Evolutionary conservation across 2,329 filamentous ascomycete genomes (phyloP), one percentile per base, ranked within the genome.

Genomic region (Lizonia empirigonia): DNA sequence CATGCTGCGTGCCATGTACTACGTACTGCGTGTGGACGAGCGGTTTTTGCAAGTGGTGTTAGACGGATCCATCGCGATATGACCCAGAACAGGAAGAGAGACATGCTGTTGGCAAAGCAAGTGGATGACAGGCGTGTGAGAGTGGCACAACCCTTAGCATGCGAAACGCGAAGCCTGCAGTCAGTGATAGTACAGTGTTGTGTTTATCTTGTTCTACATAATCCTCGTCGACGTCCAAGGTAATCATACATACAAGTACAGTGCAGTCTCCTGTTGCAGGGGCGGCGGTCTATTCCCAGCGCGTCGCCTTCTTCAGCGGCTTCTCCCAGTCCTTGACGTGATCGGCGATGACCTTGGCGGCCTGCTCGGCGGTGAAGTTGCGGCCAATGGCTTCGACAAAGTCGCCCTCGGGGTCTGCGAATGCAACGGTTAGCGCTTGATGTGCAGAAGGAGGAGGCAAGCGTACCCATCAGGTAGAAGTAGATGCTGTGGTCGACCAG

Each of bases 401-500:
- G 73, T 99, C 92, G 16, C 93, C 93, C 64, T 97, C 92, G 0
- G 94, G 94, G 73, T 97, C 94, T 86, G 44, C 46, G 38, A n/a
- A 22, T 35, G n/a, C n/a, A n/a, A n/a, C n/a, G n/a, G 62, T 72
- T 51, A 72, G 67, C 37, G 15, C 16, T n/a, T 26, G 9, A n/a
- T 12, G 27, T 30, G 5, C 8, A 20, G 12, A 15, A 18, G 3
- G 18, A 44, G 15, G 8, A 8, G 15, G 9, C 12, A 18, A 47
- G 40, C 82, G 74, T 72, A 86, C 83, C 84, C 94, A 99, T 99
- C 62, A 99, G 78, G 75, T 99, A 99, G 69, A 99, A 99, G 80
- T 99, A 99, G 64, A 99, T 99, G 74, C 91, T 97, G 78, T 99
- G 94, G 74, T 99, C 94, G 10, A 99, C 94, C 64, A 99, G 76